These are phyloP conservation scores for Neckera pumila DNA, from an alignment of 225 moss, liverwort and hornwort species.

Conservation along the genomic window DNA sequence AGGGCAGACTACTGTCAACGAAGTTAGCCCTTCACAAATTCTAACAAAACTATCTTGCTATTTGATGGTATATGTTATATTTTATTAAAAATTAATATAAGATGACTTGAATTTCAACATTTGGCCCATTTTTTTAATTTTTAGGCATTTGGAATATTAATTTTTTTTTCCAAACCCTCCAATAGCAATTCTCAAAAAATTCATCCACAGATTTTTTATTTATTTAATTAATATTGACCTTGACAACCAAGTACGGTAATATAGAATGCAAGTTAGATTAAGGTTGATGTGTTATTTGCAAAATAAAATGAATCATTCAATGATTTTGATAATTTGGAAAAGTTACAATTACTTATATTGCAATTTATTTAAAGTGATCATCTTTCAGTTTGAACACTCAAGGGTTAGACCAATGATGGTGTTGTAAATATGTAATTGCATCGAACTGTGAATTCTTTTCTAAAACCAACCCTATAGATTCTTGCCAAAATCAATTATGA, in stretches of 20 bases:
- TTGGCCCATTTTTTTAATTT: neutral
- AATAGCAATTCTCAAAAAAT: neutral
- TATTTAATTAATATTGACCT: neutral
- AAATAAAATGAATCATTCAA: neutral
- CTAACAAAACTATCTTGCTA: neutral
- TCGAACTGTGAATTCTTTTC: neutral
- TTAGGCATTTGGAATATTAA: neutral
- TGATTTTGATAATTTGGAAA: neutral
- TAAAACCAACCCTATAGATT: neutral
- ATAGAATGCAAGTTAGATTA: neutral
- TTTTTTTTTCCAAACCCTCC: neutral
- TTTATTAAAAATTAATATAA: neutral
- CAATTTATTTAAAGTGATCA: neutral
- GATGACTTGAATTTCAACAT: neutral
- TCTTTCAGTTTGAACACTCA: neutral
- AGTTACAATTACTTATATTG: neutral
- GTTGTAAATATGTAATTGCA: neutral
- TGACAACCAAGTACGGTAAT: accelerated
- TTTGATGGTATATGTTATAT: neutral
- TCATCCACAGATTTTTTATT: neutral
- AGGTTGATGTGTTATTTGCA: neutral
- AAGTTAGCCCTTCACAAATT: neutral
- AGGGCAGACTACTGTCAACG: no score
- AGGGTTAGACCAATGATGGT: neutral
- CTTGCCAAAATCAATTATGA: neutral